phyloP scores from a whole-genome alignment of 2,329 filamentous ascomycete genomes.

The Apiospora aurea region DNA sequence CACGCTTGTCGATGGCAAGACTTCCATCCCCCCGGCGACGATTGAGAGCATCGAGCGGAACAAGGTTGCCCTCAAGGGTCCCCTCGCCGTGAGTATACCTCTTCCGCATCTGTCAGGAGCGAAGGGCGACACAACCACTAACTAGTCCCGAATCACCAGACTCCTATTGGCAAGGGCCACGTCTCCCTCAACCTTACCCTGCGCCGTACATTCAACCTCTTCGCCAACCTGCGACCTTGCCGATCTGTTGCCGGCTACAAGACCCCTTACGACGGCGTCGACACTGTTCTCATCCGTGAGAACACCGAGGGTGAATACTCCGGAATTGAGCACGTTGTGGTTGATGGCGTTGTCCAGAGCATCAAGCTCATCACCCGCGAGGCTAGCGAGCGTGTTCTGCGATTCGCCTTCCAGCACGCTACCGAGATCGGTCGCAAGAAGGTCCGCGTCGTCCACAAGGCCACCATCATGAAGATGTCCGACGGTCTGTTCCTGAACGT shows the following conservation, averaged over 20 bases:
- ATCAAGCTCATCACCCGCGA: slow-evolving; percentile 99
- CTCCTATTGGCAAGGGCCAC: slow-evolving; percentile 97
- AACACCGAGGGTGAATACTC: slow-evolving; percentile 99
- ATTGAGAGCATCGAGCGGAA: slow-evolving; percentile 95
- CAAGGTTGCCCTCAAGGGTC: slow-evolving; percentile 97
- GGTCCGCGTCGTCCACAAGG: slow-evolving; percentile 99
- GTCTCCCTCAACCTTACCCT: slow-evolving; percentile 99
- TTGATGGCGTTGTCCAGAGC: slow-evolving; percentile 97
- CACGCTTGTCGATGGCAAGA: slow-evolving; percentile 92
- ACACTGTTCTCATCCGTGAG: slow-evolving; percentile 97
- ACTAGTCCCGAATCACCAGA: slow-evolving; percentile 55
- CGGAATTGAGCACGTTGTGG: slow-evolving; percentile 97
- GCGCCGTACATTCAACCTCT: slow-evolving; percentile 98
- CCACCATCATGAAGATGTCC: slow-evolving; percentile 99
- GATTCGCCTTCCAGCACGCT: slow-evolving; percentile 98
- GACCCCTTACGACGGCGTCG: slow-evolving; percentile 96
- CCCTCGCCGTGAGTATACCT: slow-evolving; percentile 77
- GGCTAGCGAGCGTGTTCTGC: slow-evolving; percentile 92
- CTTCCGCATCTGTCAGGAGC: background rate
- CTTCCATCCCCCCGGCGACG: slow-evolving; percentile 88
- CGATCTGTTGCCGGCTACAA: slow-evolving; percentile 97
- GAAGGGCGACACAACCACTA: background rate
- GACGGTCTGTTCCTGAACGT: slow-evolving; percentile 97
- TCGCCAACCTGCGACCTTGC: slow-evolving; percentile 98
- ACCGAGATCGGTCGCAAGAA: slow-evolving; percentile 92